Evolutionary conservation across 495 filamentous ascomycete species (phyloP).

Genomic region (Neurospora terricola): DNA sequence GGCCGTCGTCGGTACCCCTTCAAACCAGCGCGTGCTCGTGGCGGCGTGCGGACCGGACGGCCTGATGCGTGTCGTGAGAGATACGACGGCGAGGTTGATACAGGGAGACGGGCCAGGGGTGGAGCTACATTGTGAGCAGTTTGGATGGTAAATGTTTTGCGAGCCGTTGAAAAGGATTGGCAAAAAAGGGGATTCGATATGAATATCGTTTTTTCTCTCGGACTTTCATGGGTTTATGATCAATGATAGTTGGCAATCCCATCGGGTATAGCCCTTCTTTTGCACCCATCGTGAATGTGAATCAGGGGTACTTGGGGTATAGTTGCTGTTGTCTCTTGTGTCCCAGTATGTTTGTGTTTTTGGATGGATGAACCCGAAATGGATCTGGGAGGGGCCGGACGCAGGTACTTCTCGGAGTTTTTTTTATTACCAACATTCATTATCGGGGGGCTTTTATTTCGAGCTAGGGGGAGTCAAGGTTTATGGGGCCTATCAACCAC

Average conservation of each 20-base stretch:
- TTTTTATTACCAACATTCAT: not conserved
- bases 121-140: slow-evolving; percentile 46
- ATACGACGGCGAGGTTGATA: slow-evolving; percentile 41
- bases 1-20: slow-evolving; percentile 28
- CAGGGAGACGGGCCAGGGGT: slow-evolving; percentile 37
- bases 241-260: not conserved
- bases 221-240: not conserved
- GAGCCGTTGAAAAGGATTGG: not conserved
- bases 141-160: slow-evolving; percentile 34
- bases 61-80: slow-evolving; percentile 38
- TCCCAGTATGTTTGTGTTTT: not conserved
- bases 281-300: not conserved
- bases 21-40: slow-evolving; percentile 36
- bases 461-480: not conserved
- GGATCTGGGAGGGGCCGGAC: not conserved
- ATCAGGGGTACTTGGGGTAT: not conserved
- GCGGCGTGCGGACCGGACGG: slow-evolving; percentile 42
- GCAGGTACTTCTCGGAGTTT: not conserved
- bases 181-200: not conserved
- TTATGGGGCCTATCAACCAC: not conserved
- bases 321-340: not conserved
- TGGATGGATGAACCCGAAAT: not conserved
- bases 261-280: not conserved
- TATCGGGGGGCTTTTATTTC: not conserved
- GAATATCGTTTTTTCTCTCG: not conserved